Conservation (phyloP, 164 flowering plant genomes). For the Cinnamomum micranthum region DNA sequence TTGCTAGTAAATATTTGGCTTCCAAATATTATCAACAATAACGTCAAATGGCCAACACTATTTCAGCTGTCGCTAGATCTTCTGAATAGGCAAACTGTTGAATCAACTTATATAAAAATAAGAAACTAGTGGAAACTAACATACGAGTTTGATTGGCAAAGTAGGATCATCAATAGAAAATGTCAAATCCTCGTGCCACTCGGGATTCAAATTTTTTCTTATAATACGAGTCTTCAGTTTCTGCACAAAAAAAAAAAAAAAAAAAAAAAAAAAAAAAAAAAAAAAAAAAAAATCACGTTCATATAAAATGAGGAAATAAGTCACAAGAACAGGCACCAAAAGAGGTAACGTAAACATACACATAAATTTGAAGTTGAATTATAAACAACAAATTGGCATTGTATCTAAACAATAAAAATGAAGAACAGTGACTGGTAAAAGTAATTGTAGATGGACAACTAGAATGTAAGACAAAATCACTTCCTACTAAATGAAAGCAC, state of each 20-base stretch:
- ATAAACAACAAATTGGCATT: background rate
- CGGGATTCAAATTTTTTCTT: slow-evolving; percentile 61
- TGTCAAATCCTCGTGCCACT: slow-evolving; percentile 87
- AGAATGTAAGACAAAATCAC: too few species aligned
- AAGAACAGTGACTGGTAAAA: background rate
- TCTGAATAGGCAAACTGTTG: too few species aligned
- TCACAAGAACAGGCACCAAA: background rate
- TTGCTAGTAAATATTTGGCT: too few species aligned
- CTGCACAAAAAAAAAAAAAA: slow-evolving; percentile 58
- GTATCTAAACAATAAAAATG: background rate
- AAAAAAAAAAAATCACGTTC: too few species aligned
- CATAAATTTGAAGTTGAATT: background rate
- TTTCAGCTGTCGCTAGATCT: too few species aligned
- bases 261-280: too few species aligned
- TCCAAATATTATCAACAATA: too few species aligned
- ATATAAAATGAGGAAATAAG: background rate
- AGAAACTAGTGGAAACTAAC: slow-evolving; percentile 14
- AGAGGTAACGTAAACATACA: background rate
- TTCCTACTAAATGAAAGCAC: too few species aligned
- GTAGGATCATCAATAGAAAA: slow-evolving; percentile 54
- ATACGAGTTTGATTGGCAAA: slow-evolving; percentile 58
- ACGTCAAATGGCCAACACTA: too few species aligned
- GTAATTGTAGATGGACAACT: too few species aligned
- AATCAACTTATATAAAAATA: too few species aligned
- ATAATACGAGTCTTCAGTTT: slow-evolving; percentile 80